Evolutionary conservation across 306 rosid species (phyloP), one percentile per base, ranked within the genome.

Genomic region (Crotalaria pallida): DNA sequence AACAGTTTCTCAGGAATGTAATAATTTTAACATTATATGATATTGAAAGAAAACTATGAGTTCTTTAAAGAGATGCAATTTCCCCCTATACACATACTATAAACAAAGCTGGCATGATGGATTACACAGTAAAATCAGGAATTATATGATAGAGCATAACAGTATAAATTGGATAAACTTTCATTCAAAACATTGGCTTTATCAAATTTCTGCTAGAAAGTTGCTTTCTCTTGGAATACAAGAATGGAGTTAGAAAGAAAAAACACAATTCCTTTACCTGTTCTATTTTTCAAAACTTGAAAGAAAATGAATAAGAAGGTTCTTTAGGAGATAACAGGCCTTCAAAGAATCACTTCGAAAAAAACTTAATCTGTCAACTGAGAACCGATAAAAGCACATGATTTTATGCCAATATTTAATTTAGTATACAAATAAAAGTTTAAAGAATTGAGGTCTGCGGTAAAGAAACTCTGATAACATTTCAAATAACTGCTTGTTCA

Each of bases 1-100:
- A 73, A 57, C 45, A 71, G 26, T 34, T 80, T 78, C 76, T 60
- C 44, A 16, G 11, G 18, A 65, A 77, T 31, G 63, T 63, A 34
- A 75, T 4, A 38, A 66, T 24, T 69, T 69, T 50, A 57, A 68
- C 45, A 72, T 77, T 63, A 65, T 53, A 52, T 33, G 52, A 65
- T 15, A 56, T n/a, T 22, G 64, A 77, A 53, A 67, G 64, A 53
- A 77, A 74, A 51, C 18, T 57, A 21, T 19, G 45, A n/a, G 9
- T 22, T 38, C 10, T 49, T 34, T 33, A 16, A 21, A 31, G 47
- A 49, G 18, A 63, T 40, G 21, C 13, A 51, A 3, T 5, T 51
- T 36, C 10, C 26, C n/a, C 22, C 22, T 19, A 27, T 18, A 58
- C 12, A 43, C 11, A 12, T 41, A 18, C 17, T 47, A 47, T 5